Conservation (phyloP, 768 basidiomycete genomes). For the Leccinum longicurvipes region DNA sequence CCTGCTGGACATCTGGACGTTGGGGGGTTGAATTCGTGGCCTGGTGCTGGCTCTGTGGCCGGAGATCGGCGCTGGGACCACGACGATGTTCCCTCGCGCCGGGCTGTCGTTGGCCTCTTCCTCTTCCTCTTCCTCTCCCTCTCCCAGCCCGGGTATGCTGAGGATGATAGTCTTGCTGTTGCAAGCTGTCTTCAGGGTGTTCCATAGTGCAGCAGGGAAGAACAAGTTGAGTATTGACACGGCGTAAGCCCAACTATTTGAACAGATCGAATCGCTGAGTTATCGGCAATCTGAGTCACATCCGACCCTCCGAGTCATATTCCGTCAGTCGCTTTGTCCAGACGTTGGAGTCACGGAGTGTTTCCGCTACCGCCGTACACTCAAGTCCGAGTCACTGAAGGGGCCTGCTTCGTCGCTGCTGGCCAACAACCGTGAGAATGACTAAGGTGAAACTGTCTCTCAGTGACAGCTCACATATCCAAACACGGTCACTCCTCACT, state of each 20-base stretch:
- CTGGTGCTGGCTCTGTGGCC: not conserved
- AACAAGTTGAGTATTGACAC: not conserved
- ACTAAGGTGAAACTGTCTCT: too few relatives aligned
- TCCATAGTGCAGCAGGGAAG: slow-evolving; percentile 8
- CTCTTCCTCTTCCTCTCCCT: not conserved
- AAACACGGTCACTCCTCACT: too few relatives aligned
- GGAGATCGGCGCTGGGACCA: not conserved
- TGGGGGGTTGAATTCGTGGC: not conserved
- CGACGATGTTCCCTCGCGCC: not conserved
- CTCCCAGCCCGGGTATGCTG: not conserved
- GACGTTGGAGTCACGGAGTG: too few relatives aligned
- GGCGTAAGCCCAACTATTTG: not conserved
- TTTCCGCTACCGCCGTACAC: too few relatives aligned
- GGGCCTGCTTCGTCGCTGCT: too few relatives aligned
- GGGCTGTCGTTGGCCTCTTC: slow-evolving; percentile 2
- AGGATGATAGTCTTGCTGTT: not conserved
- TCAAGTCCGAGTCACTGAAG: too few relatives aligned
- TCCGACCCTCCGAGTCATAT: too few relatives aligned
- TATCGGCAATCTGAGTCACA: too few relatives aligned
- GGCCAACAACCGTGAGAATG: too few relatives aligned
- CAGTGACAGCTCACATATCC: too few relatives aligned
- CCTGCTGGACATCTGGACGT: not conserved
- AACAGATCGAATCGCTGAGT: too few relatives aligned
- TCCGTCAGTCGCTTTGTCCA: too few relatives aligned
- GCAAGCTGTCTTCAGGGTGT: not conserved